A percentile compares a stretch with the other conserved stretches of the same genome.
Evolutionary conservation across 1,284 basidiomycete species (phyloP).

Genomic region (Moesziomyces sp.): DNA sequence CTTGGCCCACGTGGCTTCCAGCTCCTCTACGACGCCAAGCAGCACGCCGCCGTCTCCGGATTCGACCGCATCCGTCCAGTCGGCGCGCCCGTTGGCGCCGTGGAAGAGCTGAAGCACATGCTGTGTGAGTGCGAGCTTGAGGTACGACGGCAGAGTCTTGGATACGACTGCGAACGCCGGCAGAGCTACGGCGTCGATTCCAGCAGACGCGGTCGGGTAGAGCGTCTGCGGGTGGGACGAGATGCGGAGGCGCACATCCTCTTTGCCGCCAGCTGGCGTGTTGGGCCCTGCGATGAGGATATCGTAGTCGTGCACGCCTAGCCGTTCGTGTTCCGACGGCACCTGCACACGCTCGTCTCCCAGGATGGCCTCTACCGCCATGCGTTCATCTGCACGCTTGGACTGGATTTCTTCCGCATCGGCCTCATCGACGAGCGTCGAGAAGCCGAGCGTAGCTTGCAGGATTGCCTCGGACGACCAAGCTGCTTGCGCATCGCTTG

Average conservation of each 20-base stretch:
- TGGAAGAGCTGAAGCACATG: slow-evolving; percentile 64
- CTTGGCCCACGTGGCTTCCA: slow-evolving; percentile 71
- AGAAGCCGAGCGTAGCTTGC: slow-evolving; percentile 15
- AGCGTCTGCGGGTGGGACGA: slow-evolving; percentile 73
- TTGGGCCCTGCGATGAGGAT: slow-evolving; percentile 56
- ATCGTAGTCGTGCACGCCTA: slow-evolving; percentile 66
- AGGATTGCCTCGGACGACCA: slow-evolving; percentile 34
- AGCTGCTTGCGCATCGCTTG: slow-evolving; percentile 3
- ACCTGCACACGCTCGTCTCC: slow-evolving; percentile 64
- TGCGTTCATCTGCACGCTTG: slow-evolving; percentile 76
- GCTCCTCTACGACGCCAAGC: slow-evolving; percentile 78
- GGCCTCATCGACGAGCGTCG: slow-evolving; percentile 7
- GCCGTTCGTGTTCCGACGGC: slow-evolving; percentile 49
- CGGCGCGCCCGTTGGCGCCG: slow-evolving; percentile 67
- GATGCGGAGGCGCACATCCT: slow-evolving; percentile 76
- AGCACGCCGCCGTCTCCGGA: slow-evolving; percentile 78
- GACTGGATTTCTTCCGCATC: slow-evolving; percentile 64
- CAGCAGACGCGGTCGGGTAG: slow-evolving; percentile 58
- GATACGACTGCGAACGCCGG: slow-evolving; percentile 84
- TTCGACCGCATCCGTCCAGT: slow-evolving; percentile 73
- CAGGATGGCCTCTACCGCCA: slow-evolving; percentile 73
- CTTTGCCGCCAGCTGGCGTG: slow-evolving; percentile 53
- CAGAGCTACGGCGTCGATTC: slow-evolving; percentile 66
- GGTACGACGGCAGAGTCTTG: slow-evolving; percentile 78
- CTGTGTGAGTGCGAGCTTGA: slow-evolving; percentile 84